These are phyloP conservation scores for Aspergillus arachidicola DNA, from an alignment of 2,329 filamentous ascomycete species.

Conservation along the genomic window DNA sequence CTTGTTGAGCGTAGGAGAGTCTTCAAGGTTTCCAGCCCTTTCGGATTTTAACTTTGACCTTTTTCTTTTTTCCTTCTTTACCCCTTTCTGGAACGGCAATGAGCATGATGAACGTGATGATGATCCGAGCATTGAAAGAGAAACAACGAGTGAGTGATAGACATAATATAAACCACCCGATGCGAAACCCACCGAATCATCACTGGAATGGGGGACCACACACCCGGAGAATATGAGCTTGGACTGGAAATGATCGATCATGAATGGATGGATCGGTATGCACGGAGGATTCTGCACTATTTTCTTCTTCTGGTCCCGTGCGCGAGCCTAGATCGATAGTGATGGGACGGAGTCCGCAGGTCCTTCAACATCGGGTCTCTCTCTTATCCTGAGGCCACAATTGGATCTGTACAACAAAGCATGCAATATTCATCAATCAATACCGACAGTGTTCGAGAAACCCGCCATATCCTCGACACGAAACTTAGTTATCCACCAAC, in stretches of 20 bases:
- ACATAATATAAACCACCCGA: not conserved
- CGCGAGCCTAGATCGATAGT: constrained; percentile 14
- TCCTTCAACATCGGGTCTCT: not conserved
- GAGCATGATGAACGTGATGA: not conserved
- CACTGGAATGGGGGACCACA: constrained; percentile 4
- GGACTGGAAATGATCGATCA: constrained; percentile 23
- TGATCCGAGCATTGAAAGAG: not conserved
- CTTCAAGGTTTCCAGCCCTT: constrained; percentile 3
- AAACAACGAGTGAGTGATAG: constrained; percentile 2
- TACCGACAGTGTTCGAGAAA: not conserved
- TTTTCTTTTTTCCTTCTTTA: not conserved
- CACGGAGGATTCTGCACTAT: constrained; percentile 23
- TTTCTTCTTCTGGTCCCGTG: constrained; percentile 19
- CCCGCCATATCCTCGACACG: not conserved
- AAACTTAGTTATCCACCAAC: constrained; percentile 5
- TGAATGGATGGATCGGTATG: constrained; percentile 16
- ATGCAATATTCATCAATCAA: not conserved
- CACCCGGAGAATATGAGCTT: constrained; percentile 13
- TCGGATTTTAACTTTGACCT: not conserved
- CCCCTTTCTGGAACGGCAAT: constrained; percentile 3
- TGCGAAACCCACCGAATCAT: constrained; percentile 10
- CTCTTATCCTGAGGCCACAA: constrained; percentile 3
- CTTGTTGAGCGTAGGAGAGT: not conserved
- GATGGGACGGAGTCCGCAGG: not conserved
- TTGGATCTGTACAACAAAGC: not conserved